Evolutionary conservation across 768 basidiomycete species (phyloP).

Genomic region (Kwoniella newhampshirensis): DNA sequence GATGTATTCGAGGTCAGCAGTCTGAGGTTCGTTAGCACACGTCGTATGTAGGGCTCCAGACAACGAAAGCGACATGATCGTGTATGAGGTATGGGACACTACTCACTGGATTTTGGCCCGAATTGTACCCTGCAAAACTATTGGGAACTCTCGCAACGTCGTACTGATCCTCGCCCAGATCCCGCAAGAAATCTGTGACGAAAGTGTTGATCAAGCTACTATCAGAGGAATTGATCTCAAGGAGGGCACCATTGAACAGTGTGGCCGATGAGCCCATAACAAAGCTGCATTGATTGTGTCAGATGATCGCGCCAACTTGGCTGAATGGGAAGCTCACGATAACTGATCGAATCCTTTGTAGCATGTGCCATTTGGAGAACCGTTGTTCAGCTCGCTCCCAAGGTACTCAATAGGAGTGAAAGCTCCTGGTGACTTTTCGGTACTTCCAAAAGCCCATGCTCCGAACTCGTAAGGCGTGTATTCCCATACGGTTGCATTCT

Average conservation of each 20-base stretch:
- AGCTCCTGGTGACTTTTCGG: slow-evolving; percentile 61
- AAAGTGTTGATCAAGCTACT: slow-evolving; percentile 32
- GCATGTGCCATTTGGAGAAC: slow-evolving; percentile 63
- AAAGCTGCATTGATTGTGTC: slow-evolving; percentile 56
- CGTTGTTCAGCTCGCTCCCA: slow-evolving; percentile 67
- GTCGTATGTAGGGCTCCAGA: background rate
- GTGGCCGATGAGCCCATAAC: slow-evolving; percentile 68
- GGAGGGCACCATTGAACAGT: slow-evolving; percentile 51
- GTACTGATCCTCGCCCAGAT: slow-evolving; percentile 42
- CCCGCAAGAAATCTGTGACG: slow-evolving; percentile 41
- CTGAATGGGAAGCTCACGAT: slow-evolving; percentile 52
- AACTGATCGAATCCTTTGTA: slow-evolving; percentile 68
- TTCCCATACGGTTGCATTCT: slow-evolving; percentile 53
- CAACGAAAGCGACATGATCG: background rate
- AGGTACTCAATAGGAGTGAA: slow-evolving; percentile 60
- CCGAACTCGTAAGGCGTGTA: slow-evolving; percentile 52
- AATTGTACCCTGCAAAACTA: slow-evolving; percentile 46
- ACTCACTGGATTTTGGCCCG: slow-evolving; percentile 44
- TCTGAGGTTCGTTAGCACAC: slow-evolving; percentile 19
- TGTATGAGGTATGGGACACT: too few relatives aligned
- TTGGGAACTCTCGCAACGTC: slow-evolving; percentile 53
- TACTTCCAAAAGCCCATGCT: slow-evolving; percentile 47
- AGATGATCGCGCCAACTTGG: background rate
- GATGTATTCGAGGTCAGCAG: slow-evolving; percentile 39
- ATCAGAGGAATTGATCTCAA: slow-evolving; percentile 35